These are phyloP conservation scores for Eutypella sp. DNA, from an alignment of 2,329 filamentous ascomycete genomes.

Conservation along the genomic window DNA sequence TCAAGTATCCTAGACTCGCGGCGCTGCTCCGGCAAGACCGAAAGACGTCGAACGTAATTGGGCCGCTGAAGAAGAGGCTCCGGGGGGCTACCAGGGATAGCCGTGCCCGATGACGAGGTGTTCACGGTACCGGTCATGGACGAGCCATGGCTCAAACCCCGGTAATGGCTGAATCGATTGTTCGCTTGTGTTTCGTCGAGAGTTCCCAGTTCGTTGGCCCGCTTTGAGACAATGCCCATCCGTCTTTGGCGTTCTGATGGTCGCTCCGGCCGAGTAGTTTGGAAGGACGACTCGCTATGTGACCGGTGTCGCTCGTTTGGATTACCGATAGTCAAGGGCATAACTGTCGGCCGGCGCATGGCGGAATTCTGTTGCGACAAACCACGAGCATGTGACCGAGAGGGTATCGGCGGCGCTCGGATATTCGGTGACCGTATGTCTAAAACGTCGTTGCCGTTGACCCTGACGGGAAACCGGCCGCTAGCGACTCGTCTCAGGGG, in stretches of 20 bases:
- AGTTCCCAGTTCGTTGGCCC: conserved; percentile 55
- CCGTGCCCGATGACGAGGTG: conserved; percentile 31
- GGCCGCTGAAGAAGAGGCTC: conserved; percentile 54
- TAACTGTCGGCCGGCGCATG: conserved; percentile 65
- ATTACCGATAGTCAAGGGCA: conserved; percentile 64
- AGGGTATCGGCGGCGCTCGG: conserved; percentile 72
- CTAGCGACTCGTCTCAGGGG: conserved; percentile 58
- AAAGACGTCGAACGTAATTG: conserved; percentile 59
- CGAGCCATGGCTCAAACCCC: conserved; percentile 63
- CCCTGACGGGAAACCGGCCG: conserved; percentile 64
- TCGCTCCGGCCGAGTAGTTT: conserved; percentile 42
- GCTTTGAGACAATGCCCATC: conserved; percentile 61
- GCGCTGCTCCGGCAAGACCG: conserved; percentile 57
- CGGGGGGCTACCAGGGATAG: conserved; percentile 56
- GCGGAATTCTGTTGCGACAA: conserved; percentile 63
- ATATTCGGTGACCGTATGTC: conserved; percentile 63
- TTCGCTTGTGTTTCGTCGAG: conserved; percentile 58
- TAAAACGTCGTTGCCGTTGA: conserved; percentile 66
- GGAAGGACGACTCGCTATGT: conserved; percentile 58
- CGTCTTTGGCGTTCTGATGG: conserved; percentile 53
- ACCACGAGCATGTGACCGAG: conserved; percentile 74
- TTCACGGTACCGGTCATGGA: conserved; percentile 52
- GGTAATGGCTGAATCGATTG: conserved; percentile 62
- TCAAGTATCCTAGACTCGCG: conserved; percentile 58
- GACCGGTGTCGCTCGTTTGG: conserved; percentile 63